Base-by-base conservation (phyloP, 768 basidiomycete species). In the Russula sp. region DNA sequence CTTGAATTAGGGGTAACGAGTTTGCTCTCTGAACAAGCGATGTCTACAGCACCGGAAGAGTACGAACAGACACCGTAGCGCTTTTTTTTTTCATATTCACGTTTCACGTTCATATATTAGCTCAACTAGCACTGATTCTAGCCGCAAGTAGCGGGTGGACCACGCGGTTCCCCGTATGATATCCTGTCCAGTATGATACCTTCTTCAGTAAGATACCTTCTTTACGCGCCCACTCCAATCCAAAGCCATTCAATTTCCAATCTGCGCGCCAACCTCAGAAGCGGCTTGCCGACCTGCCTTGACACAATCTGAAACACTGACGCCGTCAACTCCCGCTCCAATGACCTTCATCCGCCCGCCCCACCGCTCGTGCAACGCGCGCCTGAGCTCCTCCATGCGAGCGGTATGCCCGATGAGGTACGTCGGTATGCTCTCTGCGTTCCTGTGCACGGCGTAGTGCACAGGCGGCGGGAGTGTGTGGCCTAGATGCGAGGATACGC, bases 311-410 rank as follows among this genome's bases (percentile, higher is more conserved):
- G 86, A 87, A 1, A 95, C 82, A 69, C 94, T 94, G 3, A 94
- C 90, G 2, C 94, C 94, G 0, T 85, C 85, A 36, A 93, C 88
- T 1, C 92, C 90, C 13, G 91, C 89, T n/a, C 94, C 94, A 8
- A 90, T 75, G 3, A 94, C 79, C 59, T 85, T 84, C 72, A 94
- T 67, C 54, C 67, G 71, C 61, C 79, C 80, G 67, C 67, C 70
- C 68, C 75, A 76, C 69, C 62, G 72, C 65, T 68, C 74, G 2
- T 60, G 57, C 53, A 90, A 72, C 11, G 76, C 78, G 2, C 66
- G 67, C 61, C 77, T 75, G 42, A 95, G 71, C 69, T 88, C 84
- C 28, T 73, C 71, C 81, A 96, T 84, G 11, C 92, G 79, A 20
- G 81, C 77, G 11, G 84, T 71, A 72, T 97, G 94, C 0, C 92